Evolutionary conservation across 2,329 filamentous ascomycete species (phyloP).

Genomic region (Colletotrichum musicola): DNA sequence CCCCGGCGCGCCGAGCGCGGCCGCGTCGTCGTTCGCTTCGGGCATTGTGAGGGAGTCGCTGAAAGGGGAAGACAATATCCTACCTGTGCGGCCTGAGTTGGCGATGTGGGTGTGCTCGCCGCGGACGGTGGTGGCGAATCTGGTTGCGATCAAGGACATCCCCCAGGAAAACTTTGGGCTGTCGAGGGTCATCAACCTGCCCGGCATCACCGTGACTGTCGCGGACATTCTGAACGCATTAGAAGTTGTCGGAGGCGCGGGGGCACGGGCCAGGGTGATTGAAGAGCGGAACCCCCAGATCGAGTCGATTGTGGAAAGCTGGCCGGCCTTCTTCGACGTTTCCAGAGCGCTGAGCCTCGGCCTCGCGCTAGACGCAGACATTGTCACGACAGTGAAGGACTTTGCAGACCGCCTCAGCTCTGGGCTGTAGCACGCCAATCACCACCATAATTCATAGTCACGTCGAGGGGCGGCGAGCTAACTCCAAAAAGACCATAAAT

Average conservation of each 20-base stretch:
- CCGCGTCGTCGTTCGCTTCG: conserved; percentile 70
- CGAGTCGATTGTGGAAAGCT: conserved; percentile 64
- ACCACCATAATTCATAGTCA: background rate
- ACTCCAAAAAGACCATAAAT: conserved; percentile 20
- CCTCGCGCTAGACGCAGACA: conserved; percentile 58
- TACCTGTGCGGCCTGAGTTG: conserved; percentile 57
- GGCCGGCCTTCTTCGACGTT: conserved; percentile 66
- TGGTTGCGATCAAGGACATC: conserved; percentile 57
- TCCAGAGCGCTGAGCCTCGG: conserved; percentile 66
- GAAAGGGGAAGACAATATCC: conserved; percentile 58
- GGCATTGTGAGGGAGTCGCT: conserved; percentile 74
- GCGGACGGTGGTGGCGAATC: conserved; percentile 58
- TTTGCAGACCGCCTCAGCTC: conserved; percentile 18
- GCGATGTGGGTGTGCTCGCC: conserved; percentile 63
- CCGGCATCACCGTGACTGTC: conserved; percentile 65
- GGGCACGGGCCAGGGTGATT: conserved; percentile 57
- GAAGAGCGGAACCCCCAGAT: conserved; percentile 61
- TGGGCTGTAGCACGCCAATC: background rate
- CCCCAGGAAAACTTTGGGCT: conserved; percentile 53
- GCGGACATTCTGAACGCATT: conserved; percentile 66
- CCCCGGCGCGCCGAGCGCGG: conserved; percentile 70
- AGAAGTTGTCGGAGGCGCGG: conserved; percentile 60
- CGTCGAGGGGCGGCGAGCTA: background rate
- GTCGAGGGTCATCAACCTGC: conserved; percentile 63
- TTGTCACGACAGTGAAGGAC: conserved; percentile 49